These are phyloP conservation scores for Rossbeevera mucosa DNA, from an alignment of 768 basidiomycete species.

Conservation along the genomic window DNA sequence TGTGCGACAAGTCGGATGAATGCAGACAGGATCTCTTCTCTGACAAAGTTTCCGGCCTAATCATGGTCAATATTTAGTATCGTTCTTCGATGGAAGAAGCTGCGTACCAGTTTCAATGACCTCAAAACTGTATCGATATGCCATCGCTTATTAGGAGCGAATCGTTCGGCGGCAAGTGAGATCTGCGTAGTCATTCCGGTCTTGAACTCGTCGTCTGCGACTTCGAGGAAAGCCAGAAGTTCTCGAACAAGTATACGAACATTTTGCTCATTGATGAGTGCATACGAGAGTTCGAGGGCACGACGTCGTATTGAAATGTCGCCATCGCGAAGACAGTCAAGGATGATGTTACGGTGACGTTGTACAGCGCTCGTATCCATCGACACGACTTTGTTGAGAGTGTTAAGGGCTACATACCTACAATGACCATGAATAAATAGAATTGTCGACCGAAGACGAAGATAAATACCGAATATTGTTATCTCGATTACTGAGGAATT, in stretches of 20 bases:
- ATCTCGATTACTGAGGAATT: constrained; percentile 95
- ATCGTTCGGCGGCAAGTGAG: constrained; percentile 90
- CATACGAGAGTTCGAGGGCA: constrained; percentile 94
- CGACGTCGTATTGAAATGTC: constrained; percentile 97
- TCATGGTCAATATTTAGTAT: neutral
- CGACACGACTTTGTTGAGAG: constrained; percentile 94
- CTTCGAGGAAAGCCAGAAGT: constrained; percentile 91
- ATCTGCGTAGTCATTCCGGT: constrained; percentile 97
- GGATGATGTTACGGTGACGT: constrained; percentile 94
- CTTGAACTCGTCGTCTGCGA: constrained; percentile 99
- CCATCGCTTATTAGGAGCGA: constrained; percentile 97
- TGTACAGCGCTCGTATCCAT: constrained; percentile 99
- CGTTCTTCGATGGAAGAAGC: neutral
- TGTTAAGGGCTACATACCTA: constrained; percentile 97
- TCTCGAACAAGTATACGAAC: constrained; percentile 90
- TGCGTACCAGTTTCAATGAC: constrained; percentile 80
- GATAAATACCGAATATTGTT: constrained; percentile 92
- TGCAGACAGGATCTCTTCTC: constrained; percentile 91
- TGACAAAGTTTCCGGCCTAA: constrained; percentile 95
- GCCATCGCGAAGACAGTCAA: constrained; percentile 98
- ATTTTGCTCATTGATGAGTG: constrained; percentile 92
- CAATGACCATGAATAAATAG: neutral
- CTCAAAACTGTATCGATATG: constrained; percentile 97
- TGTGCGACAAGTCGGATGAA: constrained; percentile 96
- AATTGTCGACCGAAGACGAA: neutral